Evolutionary conservation across 495 filamentous ascomycete species (phyloP).

Genomic region (Daldinia childiae): DNA sequence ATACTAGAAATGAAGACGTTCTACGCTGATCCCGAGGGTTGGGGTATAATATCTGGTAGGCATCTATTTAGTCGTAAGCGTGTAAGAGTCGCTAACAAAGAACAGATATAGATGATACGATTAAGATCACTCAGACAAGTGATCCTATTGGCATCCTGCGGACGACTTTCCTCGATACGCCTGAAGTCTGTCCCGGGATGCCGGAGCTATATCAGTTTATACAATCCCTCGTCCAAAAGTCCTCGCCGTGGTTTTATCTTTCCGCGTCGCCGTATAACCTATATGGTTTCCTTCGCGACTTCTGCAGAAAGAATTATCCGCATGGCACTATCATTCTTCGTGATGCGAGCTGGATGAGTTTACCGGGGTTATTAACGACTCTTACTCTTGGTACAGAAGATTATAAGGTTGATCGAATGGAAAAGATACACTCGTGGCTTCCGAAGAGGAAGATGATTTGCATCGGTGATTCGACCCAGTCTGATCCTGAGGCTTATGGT

Average conservation of each 20-base stretch:
- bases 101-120: slow-evolving; percentile 91
- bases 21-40: slow-evolving; percentile 81
- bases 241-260: slow-evolving; percentile 88
- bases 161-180: slow-evolving; percentile 83
- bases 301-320: slow-evolving; percentile 75
- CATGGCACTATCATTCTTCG: slow-evolving; percentile 84
- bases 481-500: slow-evolving; percentile 90
- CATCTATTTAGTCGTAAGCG: background rate
- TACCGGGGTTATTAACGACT: slow-evolving; percentile 78
- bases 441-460: slow-evolving; percentile 81
- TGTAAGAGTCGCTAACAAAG: slow-evolving; percentile 22
- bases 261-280: slow-evolving; percentile 95
- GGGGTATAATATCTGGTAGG: slow-evolving; percentile 82
- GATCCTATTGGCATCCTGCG: slow-evolving; percentile 80
- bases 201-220: slow-evolving; percentile 79
- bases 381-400: slow-evolving; percentile 83
- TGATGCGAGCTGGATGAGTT: slow-evolving; percentile 86
- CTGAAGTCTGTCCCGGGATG: slow-evolving; percentile 79
- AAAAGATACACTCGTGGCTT: slow-evolving; percentile 77
- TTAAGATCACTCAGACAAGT: slow-evolving; percentile 87
- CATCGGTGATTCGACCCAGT: slow-evolving; percentile 91
- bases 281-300: slow-evolving; percentile 82
- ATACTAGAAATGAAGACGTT: slow-evolving; percentile 69
- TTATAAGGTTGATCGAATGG: slow-evolving; percentile 86
- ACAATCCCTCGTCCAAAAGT: slow-evolving; percentile 59